Evolutionary conservation across 2,329 filamentous ascomycete species (phyloP), one percentile per base, ranked within the genome.

Genomic region (Talaromyces marneffei): DNA sequence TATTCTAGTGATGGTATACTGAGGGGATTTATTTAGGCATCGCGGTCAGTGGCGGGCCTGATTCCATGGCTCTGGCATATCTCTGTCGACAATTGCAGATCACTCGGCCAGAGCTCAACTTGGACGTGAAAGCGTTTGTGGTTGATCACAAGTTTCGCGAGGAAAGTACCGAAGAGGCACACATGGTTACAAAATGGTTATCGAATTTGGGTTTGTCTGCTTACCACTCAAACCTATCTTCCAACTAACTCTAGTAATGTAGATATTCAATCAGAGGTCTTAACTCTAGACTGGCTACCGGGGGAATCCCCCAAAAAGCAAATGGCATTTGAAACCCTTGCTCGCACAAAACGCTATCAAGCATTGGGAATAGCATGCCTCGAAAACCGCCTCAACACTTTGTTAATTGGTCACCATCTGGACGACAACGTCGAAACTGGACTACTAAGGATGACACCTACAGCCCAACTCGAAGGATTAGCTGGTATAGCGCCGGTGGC

Each of bases 361-460:
- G 78, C 80, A 0, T 74, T 97, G 1, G 92, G 89, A 0, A 71
- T 67, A 14, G 80, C 82, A 7, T 92, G 89, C 71, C 73, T 74
- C 16, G 71, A 76, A 1, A 66, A 77, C 5, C 71, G 76, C 0
- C 83, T 89, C 3, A 75, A 74, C 4, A 83, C 84, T 20, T 72
- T 97, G 1, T 82, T 97, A 40, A 78, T 95, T 29, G 94, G 88
- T 3, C 94, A 99, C 71, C 94, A 99, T 72, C 80, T 83, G 64
- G 92, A 97, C 69, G 94, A 99, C 69, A 91, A 94, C 70, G 89
- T 92, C 60, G 94, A 99, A 77, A 97, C 92, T 0, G 82, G 95
- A 3, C 76, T 97, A 54, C 89, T 92, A 86, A 84, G 94, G 44
- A 74, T 97, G 37, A 75, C 87, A 8, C 79, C 80, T 2, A 86